A percentile compares a stretch with the other conserved stretches of the same genome.
phyloP scores from a whole-genome alignment of 2,329 filamentous ascomycete genomes.

The Drechslerella coelobrocha region DNA sequence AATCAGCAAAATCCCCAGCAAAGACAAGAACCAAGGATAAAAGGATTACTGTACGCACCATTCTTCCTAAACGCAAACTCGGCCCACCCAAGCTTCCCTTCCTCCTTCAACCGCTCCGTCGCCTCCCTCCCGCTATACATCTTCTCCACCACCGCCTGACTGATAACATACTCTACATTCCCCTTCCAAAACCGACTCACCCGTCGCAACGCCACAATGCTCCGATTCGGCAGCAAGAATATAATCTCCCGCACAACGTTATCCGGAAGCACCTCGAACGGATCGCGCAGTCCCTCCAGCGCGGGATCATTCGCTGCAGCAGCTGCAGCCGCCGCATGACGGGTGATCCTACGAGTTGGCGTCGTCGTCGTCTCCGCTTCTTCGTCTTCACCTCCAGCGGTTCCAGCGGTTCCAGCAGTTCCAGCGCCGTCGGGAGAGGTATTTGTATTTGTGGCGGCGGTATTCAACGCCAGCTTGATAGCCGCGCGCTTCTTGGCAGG shows the following conservation, averaged over 20 bases:
- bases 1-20: constrained; percentile 1
- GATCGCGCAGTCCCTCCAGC: constrained; percentile 8
- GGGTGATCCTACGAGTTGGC: constrained; percentile 21
- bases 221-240: constrained; percentile 27
- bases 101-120: constrained; percentile 31
- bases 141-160: constrained; percentile 23
- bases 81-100: constrained; percentile 42
- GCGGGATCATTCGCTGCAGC: constrained; percentile 7
- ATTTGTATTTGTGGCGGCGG: no score
- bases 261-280: constrained; percentile 40
- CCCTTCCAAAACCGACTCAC: constrained; percentile 47
- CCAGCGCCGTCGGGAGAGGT: no score
- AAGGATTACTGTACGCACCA: constrained; percentile 19
- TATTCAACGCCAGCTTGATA: no score
- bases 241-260: constrained; percentile 43
- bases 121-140: constrained; percentile 10
- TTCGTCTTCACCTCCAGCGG: no score
- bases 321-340: constrained; percentile 11
- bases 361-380: background rate
- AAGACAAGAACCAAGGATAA: background rate
- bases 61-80: constrained; percentile 48
- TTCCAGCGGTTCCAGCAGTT: no score
- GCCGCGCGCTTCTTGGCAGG: no score
- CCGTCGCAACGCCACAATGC: constrained; percentile 23
- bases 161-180: constrained; percentile 44